Conservation (phyloP, 1,284 basidiomycete species). For the Volvariella volvacea region DNA sequence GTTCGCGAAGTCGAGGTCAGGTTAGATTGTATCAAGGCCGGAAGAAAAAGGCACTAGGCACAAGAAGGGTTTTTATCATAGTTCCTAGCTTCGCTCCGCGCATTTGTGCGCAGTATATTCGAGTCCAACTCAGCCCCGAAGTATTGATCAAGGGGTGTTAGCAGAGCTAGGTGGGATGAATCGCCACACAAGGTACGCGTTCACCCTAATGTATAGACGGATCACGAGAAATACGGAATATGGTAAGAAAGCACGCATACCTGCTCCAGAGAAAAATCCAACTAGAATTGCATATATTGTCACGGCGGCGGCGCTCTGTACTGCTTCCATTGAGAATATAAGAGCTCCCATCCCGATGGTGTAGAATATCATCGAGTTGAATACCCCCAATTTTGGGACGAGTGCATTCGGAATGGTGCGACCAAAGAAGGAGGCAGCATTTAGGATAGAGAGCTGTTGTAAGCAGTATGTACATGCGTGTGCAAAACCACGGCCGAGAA, state of each 20-base stretch:
- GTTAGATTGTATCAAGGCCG: too few species aligned
- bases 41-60: too few species aligned
- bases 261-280: slow-evolving; percentile 7
- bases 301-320: slow-evolving; percentile 9
- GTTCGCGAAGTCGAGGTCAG: too few species aligned
- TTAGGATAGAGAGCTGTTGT: slow-evolving; percentile 32
- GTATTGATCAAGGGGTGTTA: too few species aligned
- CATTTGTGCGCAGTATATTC: too few species aligned
- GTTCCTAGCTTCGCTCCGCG: too few species aligned
- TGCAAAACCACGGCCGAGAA: too few species aligned
- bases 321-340: slow-evolving; percentile 20
- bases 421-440: slow-evolving; percentile 38
- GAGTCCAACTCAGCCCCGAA: too few species aligned
- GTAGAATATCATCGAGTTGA: slow-evolving; percentile 20
- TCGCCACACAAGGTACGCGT: background rate
- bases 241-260: slow-evolving; percentile 4
- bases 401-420: slow-evolving; percentile 37
- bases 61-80: too few species aligned
- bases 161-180: too few species aligned
- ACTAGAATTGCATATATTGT: slow-evolving; percentile 26
- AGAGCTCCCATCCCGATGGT: slow-evolving; percentile 13
- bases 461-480: background rate
- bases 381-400: slow-evolving; percentile 35
- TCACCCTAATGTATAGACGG: slow-evolving; percentile 1
- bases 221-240: too few species aligned